Base-by-base conservation (phyloP, 805 yeast species). In the Candida loeiensis region DNA sequence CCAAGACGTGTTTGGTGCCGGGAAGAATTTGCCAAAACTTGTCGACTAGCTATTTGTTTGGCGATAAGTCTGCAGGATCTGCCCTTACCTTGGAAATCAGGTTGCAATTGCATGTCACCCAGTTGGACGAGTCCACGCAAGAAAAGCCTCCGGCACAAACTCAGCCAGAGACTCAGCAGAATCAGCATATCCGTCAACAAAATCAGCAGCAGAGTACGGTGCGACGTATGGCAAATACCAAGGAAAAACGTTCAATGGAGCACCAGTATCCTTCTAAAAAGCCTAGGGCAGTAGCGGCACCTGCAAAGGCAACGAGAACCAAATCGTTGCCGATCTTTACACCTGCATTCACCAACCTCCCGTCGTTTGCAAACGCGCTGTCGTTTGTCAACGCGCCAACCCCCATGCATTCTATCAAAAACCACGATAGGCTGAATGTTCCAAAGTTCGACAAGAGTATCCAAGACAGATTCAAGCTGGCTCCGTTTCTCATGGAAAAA, bases 1-100 rank as follows among this genome's bases (percentile, higher is more conserved):
- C 60, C 4, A 54, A 59, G 27, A 49, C 49, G 16, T 53, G 53
- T 36, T 45, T 64, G 21, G 38, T 71, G 4, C 68, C 81, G 4
- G 76, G 82, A 9, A 69, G 82, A 40, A 79, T 80, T 25, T 78
- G 83, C 48, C 77, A 76, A 40, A 79, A 74, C 51, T 66, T 80
- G 38, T 68, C 78, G 20, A 72, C 75, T 35, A 56, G 76, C 50
- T 63, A 52, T 36, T 45, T 57, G 38, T 57, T 57, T 38, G 62
- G 62, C 16, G 69, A 61, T 58, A 65, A 53, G 47, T 56, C 61
- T 43, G 51, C 57, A 48, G 28, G 49, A 6, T 59, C 74, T 9
- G 58, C 71, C 1, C 73, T 77, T 44, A 80, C 84, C 2, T 57
- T 80, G 37, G 85, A 80, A 56, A 70, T 80, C 27, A 66, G 78